phyloP scores from a whole-genome alignment of 2,329 filamentous ascomycete genomes.

The Neofusicoccum cordaticola region DNA sequence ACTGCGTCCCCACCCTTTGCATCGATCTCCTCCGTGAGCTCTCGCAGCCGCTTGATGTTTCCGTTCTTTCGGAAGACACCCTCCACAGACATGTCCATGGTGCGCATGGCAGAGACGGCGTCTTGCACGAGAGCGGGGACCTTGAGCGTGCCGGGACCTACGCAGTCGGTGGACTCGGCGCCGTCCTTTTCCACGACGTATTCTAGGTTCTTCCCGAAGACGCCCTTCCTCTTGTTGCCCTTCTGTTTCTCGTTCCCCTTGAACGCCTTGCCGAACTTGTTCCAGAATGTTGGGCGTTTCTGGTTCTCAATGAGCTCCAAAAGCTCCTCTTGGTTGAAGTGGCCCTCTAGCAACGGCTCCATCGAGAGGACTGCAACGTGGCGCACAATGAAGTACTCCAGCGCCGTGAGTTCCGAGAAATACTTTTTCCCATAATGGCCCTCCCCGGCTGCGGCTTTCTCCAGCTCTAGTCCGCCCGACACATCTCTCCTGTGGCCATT shows the following conservation, averaged over 20 bases:
- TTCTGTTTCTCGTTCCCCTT: slow-evolving; percentile 61
- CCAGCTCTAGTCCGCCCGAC: slow-evolving; percentile 52
- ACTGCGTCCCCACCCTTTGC: slow-evolving; percentile 79
- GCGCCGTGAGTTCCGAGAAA: slow-evolving; percentile 90
- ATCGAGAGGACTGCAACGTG: slow-evolving; percentile 93
- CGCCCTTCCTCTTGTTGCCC: slow-evolving; percentile 82
- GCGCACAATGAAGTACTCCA: slow-evolving; percentile 96
- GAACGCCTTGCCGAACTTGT: slow-evolving; percentile 95
- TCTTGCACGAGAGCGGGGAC: slow-evolving; percentile 96
- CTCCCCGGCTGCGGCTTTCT: slow-evolving; percentile 51
- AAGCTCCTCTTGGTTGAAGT: slow-evolving; percentile 92
- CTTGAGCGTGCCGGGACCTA: slow-evolving; percentile 84
- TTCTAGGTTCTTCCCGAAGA: slow-evolving; percentile 88
- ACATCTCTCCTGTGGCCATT: slow-evolving; percentile 68
- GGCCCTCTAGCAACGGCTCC: slow-evolving; percentile 83
- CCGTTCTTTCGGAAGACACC: slow-evolving; percentile 99
- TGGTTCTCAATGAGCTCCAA: slow-evolving; percentile 83
- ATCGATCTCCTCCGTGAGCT: slow-evolving; percentile 83
- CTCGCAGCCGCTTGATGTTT: slow-evolving; percentile 90
- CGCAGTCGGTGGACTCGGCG: slow-evolving; percentile 95
- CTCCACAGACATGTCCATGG: slow-evolving; percentile 98
- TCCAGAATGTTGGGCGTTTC: slow-evolving; percentile 93
- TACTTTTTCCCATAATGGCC: slow-evolving; percentile 66
- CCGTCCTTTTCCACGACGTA: slow-evolving; percentile 88
- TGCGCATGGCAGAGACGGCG: slow-evolving; percentile 88